These are phyloP conservation scores for Naganishia sp. DNA, from an alignment of 1,284 basidiomycete genomes.

Conservation along the genomic window DNA sequence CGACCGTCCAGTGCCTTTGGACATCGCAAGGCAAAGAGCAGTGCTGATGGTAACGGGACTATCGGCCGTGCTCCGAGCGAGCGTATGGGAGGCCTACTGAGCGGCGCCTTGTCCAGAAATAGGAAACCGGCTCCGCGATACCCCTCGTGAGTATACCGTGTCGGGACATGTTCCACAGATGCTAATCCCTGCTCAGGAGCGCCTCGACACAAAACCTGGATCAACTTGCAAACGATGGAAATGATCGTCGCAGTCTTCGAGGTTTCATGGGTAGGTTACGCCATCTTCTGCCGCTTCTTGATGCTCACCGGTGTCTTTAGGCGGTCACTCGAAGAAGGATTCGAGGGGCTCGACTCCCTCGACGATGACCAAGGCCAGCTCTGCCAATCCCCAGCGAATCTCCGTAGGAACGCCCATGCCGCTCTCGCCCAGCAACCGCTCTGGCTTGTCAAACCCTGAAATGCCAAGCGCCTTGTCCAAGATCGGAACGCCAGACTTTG, in stretches of 20 bases:
- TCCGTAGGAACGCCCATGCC: constrained; percentile 36
- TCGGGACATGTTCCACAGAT: too few species aligned
- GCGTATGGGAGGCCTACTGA: constrained; percentile 66
- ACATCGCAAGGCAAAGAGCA: constrained; percentile 50
- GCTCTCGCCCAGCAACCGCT: constrained; percentile 5
- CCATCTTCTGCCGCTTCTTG: neutral
- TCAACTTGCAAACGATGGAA: constrained; percentile 17
- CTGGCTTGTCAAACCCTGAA: constrained; percentile 32
- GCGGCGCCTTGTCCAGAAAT: constrained; percentile 63
- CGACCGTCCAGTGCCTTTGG: constrained; percentile 49
- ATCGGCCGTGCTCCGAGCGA: constrained; percentile 45
- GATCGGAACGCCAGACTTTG: constrained; percentile 82
- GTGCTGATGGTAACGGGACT: constrained; percentile 43
- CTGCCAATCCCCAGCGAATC: constrained; percentile 39
- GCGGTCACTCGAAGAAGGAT: constrained; percentile 21
- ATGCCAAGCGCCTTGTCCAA: constrained; percentile 67
- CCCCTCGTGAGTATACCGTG: constrained; percentile 54
- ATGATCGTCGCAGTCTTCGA: constrained; percentile 26
- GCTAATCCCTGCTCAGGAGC: constrained; percentile 8
- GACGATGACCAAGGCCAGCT: constrained; percentile 15
- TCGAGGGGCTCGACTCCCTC: constrained; percentile 20
- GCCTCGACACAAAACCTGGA: constrained; percentile 25
- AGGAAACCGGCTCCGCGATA: constrained; percentile 78
- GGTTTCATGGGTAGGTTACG: constrained; percentile 27
- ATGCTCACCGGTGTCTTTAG: neutral